Evolutionary conservation across 78 protist species (phyloP).

Genomic region (Dictyostelium discoideum): DNA sequence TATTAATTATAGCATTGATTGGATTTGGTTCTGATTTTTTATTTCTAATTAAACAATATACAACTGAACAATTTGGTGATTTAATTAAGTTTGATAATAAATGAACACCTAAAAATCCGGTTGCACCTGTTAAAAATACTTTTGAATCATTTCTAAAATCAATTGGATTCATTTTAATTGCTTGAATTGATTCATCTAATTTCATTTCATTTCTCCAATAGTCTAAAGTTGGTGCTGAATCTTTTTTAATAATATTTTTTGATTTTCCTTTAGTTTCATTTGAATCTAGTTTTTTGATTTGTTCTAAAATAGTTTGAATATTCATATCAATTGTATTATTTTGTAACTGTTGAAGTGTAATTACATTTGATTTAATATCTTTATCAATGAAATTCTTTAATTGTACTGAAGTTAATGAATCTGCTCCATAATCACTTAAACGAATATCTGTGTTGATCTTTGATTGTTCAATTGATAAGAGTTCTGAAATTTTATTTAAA

Average conservation of each 20-base stretch:
- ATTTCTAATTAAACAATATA: conserved; percentile 51
- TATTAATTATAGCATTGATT: not conserved
- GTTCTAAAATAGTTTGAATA: not conserved
- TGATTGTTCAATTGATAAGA: conserved; percentile 9
- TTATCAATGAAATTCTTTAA: not conserved
- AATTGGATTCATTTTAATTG: not conserved
- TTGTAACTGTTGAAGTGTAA: conserved; percentile 6
- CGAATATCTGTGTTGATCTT: not conserved
- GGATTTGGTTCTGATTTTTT: not conserved
- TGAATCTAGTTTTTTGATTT: not conserved
- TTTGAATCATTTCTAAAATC: not conserved
- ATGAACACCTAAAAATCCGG: conserved; percentile 39
- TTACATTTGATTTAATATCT: not conserved
- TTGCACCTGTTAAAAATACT: conserved; percentile 45
- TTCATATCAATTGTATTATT: not conserved
- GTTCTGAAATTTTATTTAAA: conserved; percentile 21
- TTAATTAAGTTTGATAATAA: not conserved
- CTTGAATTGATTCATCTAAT: conserved; percentile 8
- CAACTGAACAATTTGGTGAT: not conserved
- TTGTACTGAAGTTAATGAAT: not conserved
- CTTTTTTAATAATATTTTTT: not conserved
- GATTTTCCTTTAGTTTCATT: not conserved
- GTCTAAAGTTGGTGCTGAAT: not conserved
- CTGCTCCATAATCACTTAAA: conserved; percentile 26
- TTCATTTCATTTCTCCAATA: conserved; percentile 16